Conservation (phyloP, 495 filamentous ascomycete genomes). For the Penicillium coffeae region DNA sequence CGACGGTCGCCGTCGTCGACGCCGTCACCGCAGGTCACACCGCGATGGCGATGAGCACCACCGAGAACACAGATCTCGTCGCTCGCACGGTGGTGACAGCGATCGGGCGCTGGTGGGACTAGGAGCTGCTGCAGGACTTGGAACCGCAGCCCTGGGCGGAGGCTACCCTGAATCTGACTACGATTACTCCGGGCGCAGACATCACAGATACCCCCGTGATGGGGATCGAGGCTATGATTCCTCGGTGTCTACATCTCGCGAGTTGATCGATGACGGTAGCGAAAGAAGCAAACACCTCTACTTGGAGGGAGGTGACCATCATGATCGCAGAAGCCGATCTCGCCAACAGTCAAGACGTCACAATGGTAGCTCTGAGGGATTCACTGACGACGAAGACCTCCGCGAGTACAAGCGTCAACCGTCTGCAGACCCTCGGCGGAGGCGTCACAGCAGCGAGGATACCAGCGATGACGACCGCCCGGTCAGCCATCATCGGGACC, state of each 20-base stretch:
- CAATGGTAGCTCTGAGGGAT: slow-evolving; percentile 30
- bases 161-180: slow-evolving; percentile 39
- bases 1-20: slow-evolving; percentile 20
- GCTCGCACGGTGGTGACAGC: slow-evolving; percentile 7
- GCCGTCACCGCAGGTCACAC: slow-evolving; percentile 25
- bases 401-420: slow-evolving; percentile 34
- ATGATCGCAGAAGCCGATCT: slow-evolving; percentile 24
- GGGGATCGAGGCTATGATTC: slow-evolving; percentile 11
- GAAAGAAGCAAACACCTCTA: slow-evolving; percentile 18
- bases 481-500: slow-evolving; percentile 14
- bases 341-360: slow-evolving; percentile 28
- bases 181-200: slow-evolving; percentile 20
- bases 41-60: slow-evolving; percentile 19
- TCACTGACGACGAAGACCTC: slow-evolving; percentile 37
- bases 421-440: slow-evolving; percentile 20
- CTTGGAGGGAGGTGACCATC: slow-evolving; percentile 13
- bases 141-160: slow-evolving; percentile 38
- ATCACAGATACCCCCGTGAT: slow-evolving; percentile 10
- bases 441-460: slow-evolving; percentile 23
- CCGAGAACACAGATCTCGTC: slow-evolving; percentile 25
- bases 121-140: slow-evolving; percentile 37
- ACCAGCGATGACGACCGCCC: slow-evolving; percentile 15
- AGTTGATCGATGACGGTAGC: slow-evolving; percentile 3
- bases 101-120: slow-evolving; percentile 29
- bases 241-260: slow-evolving; percentile 12